phyloP scores from a whole-genome alignment of 2,329 filamentous ascomycete species.

The Penicillium sp. region DNA sequence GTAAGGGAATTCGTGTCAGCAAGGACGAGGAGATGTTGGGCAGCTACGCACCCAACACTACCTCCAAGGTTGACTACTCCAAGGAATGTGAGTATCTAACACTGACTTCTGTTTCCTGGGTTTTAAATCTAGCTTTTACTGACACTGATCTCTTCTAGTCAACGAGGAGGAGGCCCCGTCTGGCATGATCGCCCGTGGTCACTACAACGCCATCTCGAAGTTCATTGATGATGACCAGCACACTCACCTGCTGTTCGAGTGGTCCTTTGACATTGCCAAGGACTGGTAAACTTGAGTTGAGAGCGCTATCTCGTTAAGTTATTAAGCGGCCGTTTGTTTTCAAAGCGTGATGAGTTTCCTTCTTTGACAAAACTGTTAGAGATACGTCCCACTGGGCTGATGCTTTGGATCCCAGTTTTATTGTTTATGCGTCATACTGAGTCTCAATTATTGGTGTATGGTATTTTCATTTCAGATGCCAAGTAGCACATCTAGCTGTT shows the following conservation, averaged over 20 bases:
- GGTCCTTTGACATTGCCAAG: constrained; percentile 96
- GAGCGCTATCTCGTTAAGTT: constrained; percentile 21
- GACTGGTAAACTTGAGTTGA: constrained; percentile 63
- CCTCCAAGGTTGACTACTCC: constrained; percentile 77
- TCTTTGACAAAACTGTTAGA: constrained; percentile 31
- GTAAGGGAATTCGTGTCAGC: constrained; percentile 79
- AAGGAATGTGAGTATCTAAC: constrained; percentile 78
- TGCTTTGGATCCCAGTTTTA: constrained; percentile 11
- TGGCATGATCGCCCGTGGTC: constrained; percentile 84
- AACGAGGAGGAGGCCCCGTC: constrained; percentile 87
- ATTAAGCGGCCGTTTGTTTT: constrained; percentile 26
- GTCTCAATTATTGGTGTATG: constrained; percentile 13
- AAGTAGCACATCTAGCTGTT: constrained; percentile 20
- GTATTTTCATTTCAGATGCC: constrained; percentile 10
- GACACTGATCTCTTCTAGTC: constrained; percentile 55
- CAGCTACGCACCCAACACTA: constrained; percentile 89
- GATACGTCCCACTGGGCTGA: constrained; percentile 21
- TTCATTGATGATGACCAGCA: constrained; percentile 96
- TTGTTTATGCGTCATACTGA: constrained; percentile 13
- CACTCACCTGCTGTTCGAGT: constrained; percentile 87
- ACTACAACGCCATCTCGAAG: constrained; percentile 84
- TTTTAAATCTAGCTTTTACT: background rate
- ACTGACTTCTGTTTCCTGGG: background rate
- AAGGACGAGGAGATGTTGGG: constrained; percentile 99
- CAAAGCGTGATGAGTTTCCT: constrained; percentile 33